phyloP scores from a whole-genome alignment of 2,329 filamentous ascomycete species.

The Fusarium tricinctum region DNA sequence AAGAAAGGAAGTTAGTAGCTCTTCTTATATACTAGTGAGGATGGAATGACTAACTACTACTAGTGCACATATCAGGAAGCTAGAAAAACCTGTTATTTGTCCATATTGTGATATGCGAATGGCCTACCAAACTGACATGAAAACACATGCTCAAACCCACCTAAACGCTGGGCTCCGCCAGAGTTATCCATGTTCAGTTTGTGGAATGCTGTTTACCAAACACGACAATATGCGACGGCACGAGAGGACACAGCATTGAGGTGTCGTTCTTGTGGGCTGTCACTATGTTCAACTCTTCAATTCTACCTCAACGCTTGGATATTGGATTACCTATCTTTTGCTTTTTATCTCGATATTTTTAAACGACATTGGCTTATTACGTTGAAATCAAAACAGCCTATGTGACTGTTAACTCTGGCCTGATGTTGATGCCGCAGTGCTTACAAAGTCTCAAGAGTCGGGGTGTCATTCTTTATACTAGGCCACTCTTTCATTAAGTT shows the following conservation, averaged over 20 bases:
- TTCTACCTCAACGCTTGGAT: background rate
- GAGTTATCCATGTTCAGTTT: background rate
- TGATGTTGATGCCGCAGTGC: background rate
- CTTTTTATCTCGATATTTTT: background rate
- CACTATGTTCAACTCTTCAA: background rate
- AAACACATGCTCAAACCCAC: background rate
- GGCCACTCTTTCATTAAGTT: background rate
- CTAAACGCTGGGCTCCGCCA: background rate
- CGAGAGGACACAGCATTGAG: background rate
- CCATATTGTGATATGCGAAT: background rate
- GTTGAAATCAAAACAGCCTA: no score
- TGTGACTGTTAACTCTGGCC: background rate
- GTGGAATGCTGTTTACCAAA: background rate
- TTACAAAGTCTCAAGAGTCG: background rate
- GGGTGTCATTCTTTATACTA: background rate
- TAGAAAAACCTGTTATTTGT: constrained; percentile 1
- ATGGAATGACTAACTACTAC: background rate
- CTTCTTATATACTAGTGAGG: background rate
- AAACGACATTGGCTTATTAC: background rate
- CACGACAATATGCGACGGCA: background rate
- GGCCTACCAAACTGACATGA: background rate
- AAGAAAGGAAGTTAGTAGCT: background rate
- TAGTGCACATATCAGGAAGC: constrained; percentile 1
- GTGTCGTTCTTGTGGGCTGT: background rate
- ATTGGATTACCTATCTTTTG: background rate